Percentiles rank a stretch among this genome's conserved stretches.
Conservation (phyloP, 139 green algal species). For the Coelastrella sp. region DNA sequence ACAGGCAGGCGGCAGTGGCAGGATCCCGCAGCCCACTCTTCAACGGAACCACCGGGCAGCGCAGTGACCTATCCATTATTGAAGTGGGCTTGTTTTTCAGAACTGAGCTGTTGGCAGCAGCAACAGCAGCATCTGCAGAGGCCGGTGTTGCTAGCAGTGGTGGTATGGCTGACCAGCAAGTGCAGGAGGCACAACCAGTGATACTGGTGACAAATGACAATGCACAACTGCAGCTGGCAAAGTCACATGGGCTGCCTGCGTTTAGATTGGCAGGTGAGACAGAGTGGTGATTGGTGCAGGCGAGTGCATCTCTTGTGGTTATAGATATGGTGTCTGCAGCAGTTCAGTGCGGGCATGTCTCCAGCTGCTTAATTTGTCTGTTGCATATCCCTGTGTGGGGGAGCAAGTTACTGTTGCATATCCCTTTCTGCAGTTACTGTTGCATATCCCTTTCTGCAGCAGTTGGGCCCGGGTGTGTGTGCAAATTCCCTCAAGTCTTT, state of each 20-base stretch:
- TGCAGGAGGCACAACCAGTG: conserved; percentile 63
- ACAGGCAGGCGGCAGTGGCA: conserved; percentile 50
- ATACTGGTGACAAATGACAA: conserved; percentile 85
- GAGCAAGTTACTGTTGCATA: not conserved
- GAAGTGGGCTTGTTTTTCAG: conserved; percentile 85
- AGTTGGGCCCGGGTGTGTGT: too few relatives aligned
- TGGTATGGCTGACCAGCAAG: not conserved
- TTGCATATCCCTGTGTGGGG: not conserved
- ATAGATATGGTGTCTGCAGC: not conserved
- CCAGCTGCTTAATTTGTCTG: not conserved
- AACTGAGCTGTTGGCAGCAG: conserved; percentile 33
- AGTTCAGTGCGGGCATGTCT: not conserved
- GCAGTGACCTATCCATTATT: conserved; percentile 66
- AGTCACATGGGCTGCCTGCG: conserved; percentile 76
- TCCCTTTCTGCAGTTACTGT: not conserved
- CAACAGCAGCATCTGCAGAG: conserved; percentile 35
- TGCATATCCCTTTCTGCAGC: not conserved
- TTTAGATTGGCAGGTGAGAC: conserved; percentile 39
- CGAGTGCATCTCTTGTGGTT: not conserved
- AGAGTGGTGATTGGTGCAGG: not conserved
- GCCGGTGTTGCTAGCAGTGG: not conserved
- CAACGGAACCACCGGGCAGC: conserved; percentile 40
- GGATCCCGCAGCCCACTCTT: conserved; percentile 20
- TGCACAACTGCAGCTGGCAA: conserved; percentile 73
- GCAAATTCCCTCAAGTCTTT: too few relatives aligned